Evolutionary conservation across 345 rosid species (phyloP), one percentile per base, ranked within the genome.

Genomic region (Camelina sativa): DNA sequence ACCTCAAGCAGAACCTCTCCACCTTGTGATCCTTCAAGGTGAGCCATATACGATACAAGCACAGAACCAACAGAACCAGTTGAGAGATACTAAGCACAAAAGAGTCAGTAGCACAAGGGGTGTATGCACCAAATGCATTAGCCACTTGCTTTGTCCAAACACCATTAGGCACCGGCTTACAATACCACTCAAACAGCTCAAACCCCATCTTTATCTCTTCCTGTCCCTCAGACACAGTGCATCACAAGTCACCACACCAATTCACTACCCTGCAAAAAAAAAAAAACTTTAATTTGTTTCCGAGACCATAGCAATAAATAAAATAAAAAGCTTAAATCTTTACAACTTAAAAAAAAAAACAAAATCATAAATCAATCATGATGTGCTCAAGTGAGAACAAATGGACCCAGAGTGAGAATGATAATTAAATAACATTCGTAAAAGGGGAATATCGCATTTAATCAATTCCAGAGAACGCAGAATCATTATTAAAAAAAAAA

Each of bases 81-180:
- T 95, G 87, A 62, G 98, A 84, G 68, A 92, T 9, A 6, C 76
- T 67, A 6, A 89, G 34, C 56, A 92, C 99, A 74, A 92, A 72
- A 48, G 92, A 81, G 77, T 92, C 88, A 11, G 96, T 86, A 47
- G 89, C 94, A 85, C 98, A 92, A 1, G 99, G 99, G 44, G 99
- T 92, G 78, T 92, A 95, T 15, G 87, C 90, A 55, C 99, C 98
- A 79, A 95, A 88, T 12, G 98, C 99, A 85, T 92, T 95, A 74
- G 84, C 86, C 76, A 90, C 97, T 41, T 72, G 85, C 75, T 71
- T 87, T 13, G 89, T 77, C 99, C 99, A 95, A 68, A 86, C 67
- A 71, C 98, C 98, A 76, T 85, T 67, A 44, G 88, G 67, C 79
- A 80, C 89, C 1, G 99, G 99, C 75, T 67, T 83, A 69, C 99